A percentile compares a stretch with the other conserved stretches of the same genome.
phyloP scores from a whole-genome alignment of 106 monocot genomes.

The Allium sativum region DNA sequence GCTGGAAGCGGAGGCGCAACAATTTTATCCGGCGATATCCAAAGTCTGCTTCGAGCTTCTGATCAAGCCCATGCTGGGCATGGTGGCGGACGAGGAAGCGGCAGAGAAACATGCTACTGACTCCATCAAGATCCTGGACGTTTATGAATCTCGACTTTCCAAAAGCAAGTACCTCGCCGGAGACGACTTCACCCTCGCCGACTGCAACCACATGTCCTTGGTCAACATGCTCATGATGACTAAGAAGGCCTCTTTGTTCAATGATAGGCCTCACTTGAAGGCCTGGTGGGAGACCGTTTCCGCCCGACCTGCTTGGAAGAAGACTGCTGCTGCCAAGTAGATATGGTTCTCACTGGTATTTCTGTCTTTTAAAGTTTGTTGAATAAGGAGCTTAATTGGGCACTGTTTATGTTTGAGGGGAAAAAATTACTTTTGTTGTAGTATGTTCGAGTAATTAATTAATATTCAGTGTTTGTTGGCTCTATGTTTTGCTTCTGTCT shows the following conservation, averaged over 20 bases:
- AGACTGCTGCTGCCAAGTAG: background rate
- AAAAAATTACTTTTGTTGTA: too few relatives aligned
- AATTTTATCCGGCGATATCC: slow-evolving; percentile 17
- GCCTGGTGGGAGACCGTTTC: background rate
- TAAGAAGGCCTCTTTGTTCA: background rate
- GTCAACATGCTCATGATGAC: background rate
- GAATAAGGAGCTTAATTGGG: too few relatives aligned
- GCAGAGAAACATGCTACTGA: slow-evolving; percentile 13
- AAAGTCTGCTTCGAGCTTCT: slow-evolving; percentile 10
- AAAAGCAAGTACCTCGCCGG: slow-evolving; percentile 18
- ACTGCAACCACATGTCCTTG: slow-evolving; percentile 11
- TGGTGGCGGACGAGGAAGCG: slow-evolving; percentile 8
- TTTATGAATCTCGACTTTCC: slow-evolving; percentile 14
- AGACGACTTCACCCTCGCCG: slow-evolving; percentile 14
- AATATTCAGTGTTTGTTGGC: background rate
- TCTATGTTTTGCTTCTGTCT: too few relatives aligned
- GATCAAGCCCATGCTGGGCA: slow-evolving; percentile 15
- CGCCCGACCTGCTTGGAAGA: background rate
- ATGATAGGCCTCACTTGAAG: background rate
- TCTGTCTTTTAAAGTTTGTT: too few relatives aligned
- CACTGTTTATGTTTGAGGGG: too few relatives aligned
- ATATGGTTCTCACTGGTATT: too few relatives aligned
- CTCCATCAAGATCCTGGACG: slow-evolving; percentile 13
- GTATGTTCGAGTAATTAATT: background rate
- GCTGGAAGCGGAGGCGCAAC: slow-evolving; percentile 38